Conservation (phyloP, 2,329 filamentous ascomycete species). For the Cladobotryum protrusum region DNA sequence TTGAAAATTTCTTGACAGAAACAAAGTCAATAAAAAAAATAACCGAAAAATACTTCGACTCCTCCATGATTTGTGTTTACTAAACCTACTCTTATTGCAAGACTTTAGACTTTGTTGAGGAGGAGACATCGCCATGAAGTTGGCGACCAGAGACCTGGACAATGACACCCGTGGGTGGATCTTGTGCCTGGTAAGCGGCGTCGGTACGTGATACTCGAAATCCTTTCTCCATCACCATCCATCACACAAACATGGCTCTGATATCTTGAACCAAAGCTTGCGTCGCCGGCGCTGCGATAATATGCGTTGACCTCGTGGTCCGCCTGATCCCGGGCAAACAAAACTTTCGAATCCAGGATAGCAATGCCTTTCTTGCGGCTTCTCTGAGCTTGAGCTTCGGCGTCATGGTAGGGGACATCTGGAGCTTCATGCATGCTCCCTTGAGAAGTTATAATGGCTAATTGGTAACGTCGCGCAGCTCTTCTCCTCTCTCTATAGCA, state of each 20-base stretch:
- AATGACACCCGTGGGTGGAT: conserved; percentile 94
- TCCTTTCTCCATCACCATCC: neutral
- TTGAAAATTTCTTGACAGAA: too few species aligned
- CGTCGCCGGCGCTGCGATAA: conserved; percentile 71
- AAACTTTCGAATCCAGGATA: conserved; percentile 83
- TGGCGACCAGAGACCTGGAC: conserved; percentile 38
- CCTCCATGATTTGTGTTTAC: too few species aligned
- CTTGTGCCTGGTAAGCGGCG: conserved; percentile 77
- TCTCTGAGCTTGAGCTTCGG: conserved; percentile 92
- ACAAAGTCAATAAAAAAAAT: too few species aligned
- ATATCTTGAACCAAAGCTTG: conserved; percentile 42
- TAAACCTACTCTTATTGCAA: too few species aligned
- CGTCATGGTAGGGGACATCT: conserved; percentile 68
- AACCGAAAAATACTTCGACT: too few species aligned
- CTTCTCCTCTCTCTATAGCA: conserved; percentile 86
- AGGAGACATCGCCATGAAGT: conserved; percentile 36
- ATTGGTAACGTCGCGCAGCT: conserved; percentile 46
- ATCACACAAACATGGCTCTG: conserved; percentile 13
- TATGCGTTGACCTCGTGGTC: conserved; percentile 77
- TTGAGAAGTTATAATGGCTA: too few species aligned
- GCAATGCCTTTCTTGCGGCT: conserved; percentile 77
- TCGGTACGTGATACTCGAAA: conserved; percentile 42
- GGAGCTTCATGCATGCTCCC: neutral
- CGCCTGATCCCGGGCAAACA: conserved; percentile 65
- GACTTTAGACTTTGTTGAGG: neutral